These are phyloP conservation scores for Fusarium sp. DNA, from an alignment of 2,329 filamentous ascomycete species.

Conservation along the genomic window DNA sequence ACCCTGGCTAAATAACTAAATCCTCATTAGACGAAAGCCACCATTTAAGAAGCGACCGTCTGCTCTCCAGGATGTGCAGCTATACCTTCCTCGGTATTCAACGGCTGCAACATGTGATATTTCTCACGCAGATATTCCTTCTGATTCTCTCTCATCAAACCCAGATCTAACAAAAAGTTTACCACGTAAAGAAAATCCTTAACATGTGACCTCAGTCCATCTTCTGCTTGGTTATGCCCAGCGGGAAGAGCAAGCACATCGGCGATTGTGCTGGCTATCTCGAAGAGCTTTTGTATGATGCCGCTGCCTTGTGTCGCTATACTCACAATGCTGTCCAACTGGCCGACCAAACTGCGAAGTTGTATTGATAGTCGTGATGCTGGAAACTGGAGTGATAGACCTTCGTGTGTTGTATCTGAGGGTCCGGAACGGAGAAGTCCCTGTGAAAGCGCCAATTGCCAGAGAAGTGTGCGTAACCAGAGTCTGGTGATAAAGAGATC, in stretches of 20 bases:
- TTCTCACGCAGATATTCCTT: slow-evolving; percentile 55
- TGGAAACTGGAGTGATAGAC: slow-evolving; percentile 54
- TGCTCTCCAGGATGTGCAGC: slow-evolving; percentile 16
- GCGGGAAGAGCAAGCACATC: slow-evolving; percentile 66
- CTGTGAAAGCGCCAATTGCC: slow-evolving; percentile 55
- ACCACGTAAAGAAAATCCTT: slow-evolving; percentile 66
- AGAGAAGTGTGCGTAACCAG: slow-evolving; percentile 55
- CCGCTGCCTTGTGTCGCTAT: slow-evolving; percentile 66
- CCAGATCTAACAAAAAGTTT: slow-evolving; percentile 61
- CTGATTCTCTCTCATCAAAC: slow-evolving; percentile 58
- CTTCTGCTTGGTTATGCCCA: slow-evolving; percentile 50
- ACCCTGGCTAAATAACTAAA: slow-evolving; percentile 6
- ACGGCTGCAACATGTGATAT: slow-evolving; percentile 49
- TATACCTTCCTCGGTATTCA: slow-evolving; percentile 39
- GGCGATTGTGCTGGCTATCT: slow-evolving; percentile 69
- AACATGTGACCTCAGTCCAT: slow-evolving; percentile 60
- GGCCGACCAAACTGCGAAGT: slow-evolving; percentile 52
- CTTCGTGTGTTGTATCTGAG: slow-evolving; percentile 49
- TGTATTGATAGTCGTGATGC: slow-evolving; percentile 53
- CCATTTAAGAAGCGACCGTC: slow-evolving; percentile 12
- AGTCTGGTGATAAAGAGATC: slow-evolving; percentile 55
- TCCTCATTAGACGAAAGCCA: not conserved
- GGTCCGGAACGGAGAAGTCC: slow-evolving; percentile 52
- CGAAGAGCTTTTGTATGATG: slow-evolving; percentile 69
- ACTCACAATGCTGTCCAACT: slow-evolving; percentile 52